Conservation (phyloP, 768 basidiomycete species). For the Clavulina sp. region DNA sequence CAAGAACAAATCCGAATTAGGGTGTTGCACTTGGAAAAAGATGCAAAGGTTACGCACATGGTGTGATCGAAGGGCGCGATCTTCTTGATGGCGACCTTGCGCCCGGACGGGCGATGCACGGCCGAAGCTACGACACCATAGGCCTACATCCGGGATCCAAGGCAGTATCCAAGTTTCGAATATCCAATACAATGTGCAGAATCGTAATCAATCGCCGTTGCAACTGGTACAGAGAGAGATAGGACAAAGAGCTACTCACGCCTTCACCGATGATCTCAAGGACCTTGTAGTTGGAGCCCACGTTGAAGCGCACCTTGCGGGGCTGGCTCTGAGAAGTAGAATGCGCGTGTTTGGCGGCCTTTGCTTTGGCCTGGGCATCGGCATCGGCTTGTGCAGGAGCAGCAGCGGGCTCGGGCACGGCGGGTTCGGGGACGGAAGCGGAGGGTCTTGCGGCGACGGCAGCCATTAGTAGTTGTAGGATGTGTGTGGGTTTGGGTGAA, state of each 20-base stretch:
- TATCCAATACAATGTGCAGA: not conserved
- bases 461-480: too few relatives aligned
- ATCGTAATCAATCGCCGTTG: too few relatives aligned
- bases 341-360: conserved; percentile 9
- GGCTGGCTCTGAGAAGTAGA: conserved; percentile 9
- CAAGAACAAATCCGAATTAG: not conserved
- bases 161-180: not conserved
- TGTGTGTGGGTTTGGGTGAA: not conserved
- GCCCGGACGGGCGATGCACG: conserved; percentile 53
- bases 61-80: conserved; percentile 91
- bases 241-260: conserved; percentile 17
- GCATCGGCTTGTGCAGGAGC: not conserved
- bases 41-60: conserved; percentile 30
- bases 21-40: not conserved
- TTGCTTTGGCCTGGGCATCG: conserved; percentile 2
- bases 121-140: conserved; percentile 88
- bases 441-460: too few relatives aligned
- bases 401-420: not conserved
- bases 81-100: conserved; percentile 89
- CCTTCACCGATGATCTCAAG: conserved; percentile 85
- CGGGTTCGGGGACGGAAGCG: not conserved
- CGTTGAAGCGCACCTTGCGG: conserved; percentile 11
- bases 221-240: too few relatives aligned
- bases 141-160: conserved; percentile 20
- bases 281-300: conserved; percentile 36